These are phyloP conservation scores for Hyaloperonospora brassicae DNA, from an alignment of 352 stramenopile species.

Conservation along the genomic window DNA sequence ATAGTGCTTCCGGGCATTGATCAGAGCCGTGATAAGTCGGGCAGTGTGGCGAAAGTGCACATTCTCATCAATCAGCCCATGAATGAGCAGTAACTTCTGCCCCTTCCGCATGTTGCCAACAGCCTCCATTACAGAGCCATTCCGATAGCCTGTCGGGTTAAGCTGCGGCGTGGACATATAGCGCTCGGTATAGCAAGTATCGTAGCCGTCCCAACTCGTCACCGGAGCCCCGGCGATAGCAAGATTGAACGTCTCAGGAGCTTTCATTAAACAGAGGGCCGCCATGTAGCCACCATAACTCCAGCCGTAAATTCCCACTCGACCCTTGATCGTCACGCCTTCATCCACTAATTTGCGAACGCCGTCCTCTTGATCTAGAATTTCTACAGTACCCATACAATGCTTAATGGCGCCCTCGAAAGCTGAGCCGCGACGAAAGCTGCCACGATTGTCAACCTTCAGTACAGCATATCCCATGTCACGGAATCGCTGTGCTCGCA, in stretches of 20 bases:
- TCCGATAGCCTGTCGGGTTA: constrained; percentile 88
- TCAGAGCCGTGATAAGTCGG: constrained; percentile 93
- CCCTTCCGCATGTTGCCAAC: constrained; percentile 84
- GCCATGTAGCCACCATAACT: constrained; percentile 97
- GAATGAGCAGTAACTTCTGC: constrained; percentile 91
- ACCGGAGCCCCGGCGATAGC: constrained; percentile 94
- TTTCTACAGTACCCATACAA: constrained; percentile 87
- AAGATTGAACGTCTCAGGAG: constrained; percentile 92
- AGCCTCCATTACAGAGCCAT: constrained; percentile 89
- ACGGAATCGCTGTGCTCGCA: constrained; percentile 89
- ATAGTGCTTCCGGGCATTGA: constrained; percentile 91
- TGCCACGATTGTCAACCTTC: constrained; percentile 95
- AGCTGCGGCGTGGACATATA: constrained; percentile 94
- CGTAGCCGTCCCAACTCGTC: constrained; percentile 97
- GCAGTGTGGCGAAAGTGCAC: constrained; percentile 97
- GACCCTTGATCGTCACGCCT: constrained; percentile 81
- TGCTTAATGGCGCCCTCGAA: constrained; percentile 93
- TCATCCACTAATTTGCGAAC: constrained; percentile 74
- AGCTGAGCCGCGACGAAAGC: constrained; percentile 80
- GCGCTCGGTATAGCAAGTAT: constrained; percentile 97
- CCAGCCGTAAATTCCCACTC: constrained; percentile 96
- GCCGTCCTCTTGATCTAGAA: constrained; percentile 80
- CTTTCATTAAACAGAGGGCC: constrained; percentile 93
- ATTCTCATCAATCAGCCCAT: constrained; percentile 97
- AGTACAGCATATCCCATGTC: constrained; percentile 93